Base-by-base conservation (phyloP, 768 basidiomycete species). In the Dendrothele bispora region DNA sequence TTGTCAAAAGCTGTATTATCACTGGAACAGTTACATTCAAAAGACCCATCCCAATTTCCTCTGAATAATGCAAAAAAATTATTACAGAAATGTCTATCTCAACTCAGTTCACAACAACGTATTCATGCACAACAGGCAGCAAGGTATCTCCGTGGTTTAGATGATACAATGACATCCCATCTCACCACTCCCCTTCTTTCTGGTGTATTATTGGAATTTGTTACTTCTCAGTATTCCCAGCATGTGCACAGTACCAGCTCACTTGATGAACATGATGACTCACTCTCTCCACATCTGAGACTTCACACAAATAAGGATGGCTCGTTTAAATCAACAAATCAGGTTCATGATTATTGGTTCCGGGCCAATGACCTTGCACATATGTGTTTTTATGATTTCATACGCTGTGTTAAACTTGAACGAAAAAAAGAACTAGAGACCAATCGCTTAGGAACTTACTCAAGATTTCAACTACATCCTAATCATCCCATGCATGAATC, bases 81-180 rank as follows among this genome's bases (percentile, higher is more conserved):
- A 2, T 30, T 71, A 2, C 64, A 67, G 39, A 63, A 63, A 49
- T 66, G 68, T 39, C 7, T 70, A 0, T 57, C 64, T 1, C 62
- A 66, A 14, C 59, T 66, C 7, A 53, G 45, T 5, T 12, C 53
- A 2, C 55, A 60, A 8, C 68, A 69, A 32, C 57, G 70, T 21
- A 59, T 70, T 7, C 65, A 69, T 52, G 60, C 65, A 1, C 68
- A 70, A 32, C 65, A 68, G 41, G 63, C 66, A 21, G 64, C 50
- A 1, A 29, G 61, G 4, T 70, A 71, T 46, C n/a, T 71, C 14
- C 41, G 53, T 12, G 61, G 59, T 0, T 22, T 35, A n/a, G 41
- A 43, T 18, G 68, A 70, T 51, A 43, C 32, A 3, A 50, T 64
- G 5, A 24, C 46, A 1, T 69, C 65, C 2, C 67, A 69, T 50